phyloP scores from a whole-genome alignment of 805 yeast species.

The Cyberlindnera maritima region DNA sequence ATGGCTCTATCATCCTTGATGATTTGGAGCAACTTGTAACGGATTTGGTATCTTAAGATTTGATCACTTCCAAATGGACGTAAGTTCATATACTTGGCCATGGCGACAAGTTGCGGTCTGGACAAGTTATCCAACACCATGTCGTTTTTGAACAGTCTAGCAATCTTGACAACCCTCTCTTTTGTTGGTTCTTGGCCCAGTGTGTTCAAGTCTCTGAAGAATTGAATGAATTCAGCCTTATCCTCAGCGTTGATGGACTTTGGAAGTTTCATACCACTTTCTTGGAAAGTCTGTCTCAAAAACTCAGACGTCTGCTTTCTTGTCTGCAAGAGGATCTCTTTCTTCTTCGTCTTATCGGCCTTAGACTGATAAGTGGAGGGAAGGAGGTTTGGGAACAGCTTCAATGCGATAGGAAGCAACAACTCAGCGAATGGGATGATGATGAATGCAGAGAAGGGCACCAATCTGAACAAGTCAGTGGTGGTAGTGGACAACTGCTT shows the following conservation, averaged over 20 bases:
- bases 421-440: constrained; percentile 94
- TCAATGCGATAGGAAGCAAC: constrained; percentile 82
- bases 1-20: constrained; percentile 90
- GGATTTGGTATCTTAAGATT: constrained; percentile 87
- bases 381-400: constrained; percentile 87
- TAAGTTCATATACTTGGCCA: constrained; percentile 87
- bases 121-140: constrained; percentile 88
- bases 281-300: constrained; percentile 62
- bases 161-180: constrained; percentile 77
- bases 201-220: constrained; percentile 70
- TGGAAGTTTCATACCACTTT: constrained; percentile 67
- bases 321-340: constrained; percentile 55
- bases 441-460: constrained; percentile 90
- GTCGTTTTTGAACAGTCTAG: constrained; percentile 90
- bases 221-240: constrained; percentile 70
- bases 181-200: constrained; percentile 57
- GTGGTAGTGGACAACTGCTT: constrained; percentile 86
- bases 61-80: constrained; percentile 93
- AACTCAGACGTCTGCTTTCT: constrained; percentile 61
- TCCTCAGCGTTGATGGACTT: constrained; percentile 67
- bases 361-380: constrained; percentile 88
- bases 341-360: constrained; percentile 56
- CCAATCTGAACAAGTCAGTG: constrained; percentile 78
- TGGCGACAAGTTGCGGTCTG: constrained; percentile 86
- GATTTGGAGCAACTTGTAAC: constrained; percentile 86